These are phyloP conservation scores for Diaporthe sp. DNA, from an alignment of 2,329 filamentous ascomycete genomes.

Conservation along the genomic window DNA sequence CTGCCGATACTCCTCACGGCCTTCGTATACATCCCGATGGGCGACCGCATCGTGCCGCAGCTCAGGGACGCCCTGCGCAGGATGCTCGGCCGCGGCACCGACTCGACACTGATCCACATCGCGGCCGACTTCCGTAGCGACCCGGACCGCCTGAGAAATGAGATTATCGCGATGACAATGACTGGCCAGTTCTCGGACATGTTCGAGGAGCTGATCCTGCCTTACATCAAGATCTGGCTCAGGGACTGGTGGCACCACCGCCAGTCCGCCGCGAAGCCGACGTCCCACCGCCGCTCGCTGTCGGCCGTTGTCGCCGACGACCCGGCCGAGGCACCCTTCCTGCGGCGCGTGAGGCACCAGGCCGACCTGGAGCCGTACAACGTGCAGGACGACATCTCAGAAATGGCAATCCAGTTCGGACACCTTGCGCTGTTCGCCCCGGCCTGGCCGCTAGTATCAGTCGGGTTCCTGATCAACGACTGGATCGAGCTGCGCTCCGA, in stretches of 20 bases:
- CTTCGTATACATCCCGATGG: constrained; percentile 85
- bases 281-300: constrained; percentile 51
- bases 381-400: constrained; percentile 79
- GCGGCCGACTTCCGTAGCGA: constrained; percentile 76
- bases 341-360: constrained; percentile 75
- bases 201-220: constrained; percentile 79
- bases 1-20: constrained; percentile 82
- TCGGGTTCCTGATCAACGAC: constrained; percentile 82
- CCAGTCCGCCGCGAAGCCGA: constrained; percentile 1
- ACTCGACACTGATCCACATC: constrained; percentile 63
- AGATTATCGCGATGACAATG: constrained; percentile 82
- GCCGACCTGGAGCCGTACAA: constrained; percentile 78
- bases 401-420: constrained; percentile 81
- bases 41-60: constrained; percentile 73
- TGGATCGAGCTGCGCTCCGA: constrained; percentile 84
- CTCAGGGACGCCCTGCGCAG: constrained; percentile 59
- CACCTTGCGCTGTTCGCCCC: constrained; percentile 81
- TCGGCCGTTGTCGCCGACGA: constrained; percentile 64
- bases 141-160: constrained; percentile 74
- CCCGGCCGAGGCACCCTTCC: constrained; percentile 70
- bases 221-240: constrained; percentile 74
- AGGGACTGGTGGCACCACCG: constrained; percentile 57
- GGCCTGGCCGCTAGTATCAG: constrained; percentile 80
- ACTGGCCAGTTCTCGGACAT: constrained; percentile 80
- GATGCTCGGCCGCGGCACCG: constrained; percentile 18